Percentiles rank a stretch among this genome's conserved stretches.
Conservation (phyloP, 169 alveolate genomes). For the Cryptosporidium bovis region DNA sequence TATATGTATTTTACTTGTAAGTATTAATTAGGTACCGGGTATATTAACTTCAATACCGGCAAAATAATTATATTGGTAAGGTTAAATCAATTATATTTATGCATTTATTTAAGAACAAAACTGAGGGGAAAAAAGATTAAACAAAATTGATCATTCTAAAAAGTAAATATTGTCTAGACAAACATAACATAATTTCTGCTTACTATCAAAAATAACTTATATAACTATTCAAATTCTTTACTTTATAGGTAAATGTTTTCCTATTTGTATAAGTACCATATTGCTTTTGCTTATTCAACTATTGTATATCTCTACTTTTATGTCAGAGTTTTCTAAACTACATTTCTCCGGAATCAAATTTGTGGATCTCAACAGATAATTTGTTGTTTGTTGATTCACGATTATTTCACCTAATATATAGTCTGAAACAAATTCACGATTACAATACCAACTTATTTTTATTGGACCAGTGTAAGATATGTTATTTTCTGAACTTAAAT, state of each 20-base stretch:
- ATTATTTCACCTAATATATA: conserved; percentile 13
- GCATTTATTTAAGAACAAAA: not conserved
- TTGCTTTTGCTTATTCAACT: not conserved
- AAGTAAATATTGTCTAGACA: not conserved
- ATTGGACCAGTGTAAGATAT: conserved; percentile 60
- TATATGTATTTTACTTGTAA: conserved; percentile 1
- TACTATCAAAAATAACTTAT: not conserved
- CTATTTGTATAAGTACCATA: no score
- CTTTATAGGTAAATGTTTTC: not conserved
- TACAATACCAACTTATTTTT: conserved; percentile 47
- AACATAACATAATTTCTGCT: not conserved
- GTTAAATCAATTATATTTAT: not conserved
- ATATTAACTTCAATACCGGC: not conserved
- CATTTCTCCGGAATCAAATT: conserved; percentile 41
- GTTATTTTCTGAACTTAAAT: not conserved
- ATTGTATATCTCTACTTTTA: conserved; percentile 37
- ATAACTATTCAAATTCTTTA: not conserved
- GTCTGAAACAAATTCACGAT: conserved; percentile 42
- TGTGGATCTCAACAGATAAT: conserved; percentile 34
- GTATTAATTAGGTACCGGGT: not conserved
- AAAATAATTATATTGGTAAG: not conserved
- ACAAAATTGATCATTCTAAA: no score
- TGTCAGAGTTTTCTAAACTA: conserved; percentile 49
- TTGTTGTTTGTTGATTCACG: conserved; percentile 36
- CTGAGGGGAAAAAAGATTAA: no score